Evolutionary conservation across 352 stramenopile genomes (phyloP), one percentile per base, ranked within the genome.

Genomic region (Phytophthora pseudosyringae): DNA sequence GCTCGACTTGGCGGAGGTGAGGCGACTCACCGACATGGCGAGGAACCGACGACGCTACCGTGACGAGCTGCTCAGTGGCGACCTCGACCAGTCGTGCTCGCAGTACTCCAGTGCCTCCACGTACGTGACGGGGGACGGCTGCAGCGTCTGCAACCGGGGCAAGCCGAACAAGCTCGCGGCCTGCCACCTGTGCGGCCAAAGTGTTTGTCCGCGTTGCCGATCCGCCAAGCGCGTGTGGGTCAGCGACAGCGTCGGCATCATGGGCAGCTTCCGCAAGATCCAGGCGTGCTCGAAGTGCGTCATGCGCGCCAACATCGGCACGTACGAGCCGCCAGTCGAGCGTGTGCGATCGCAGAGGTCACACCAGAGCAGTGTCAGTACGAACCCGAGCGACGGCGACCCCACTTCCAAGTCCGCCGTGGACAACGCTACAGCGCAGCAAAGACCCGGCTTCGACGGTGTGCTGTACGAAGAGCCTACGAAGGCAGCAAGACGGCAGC

Each of bases 1-100:
- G 33, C 59, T 86, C n/a, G 74, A 86, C 51, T 57, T 78, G 40
- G 74, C 74, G 4, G 75, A 86, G n/a, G 67, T 77, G 47, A 71
- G 75, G 32, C 66, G 77, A 10, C 63, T 86, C 15, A 86, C 77
- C 0, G 47, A 73, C n/a, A 73, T 86, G 50, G 63, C 63, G 26
- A 67, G 55, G 33, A 56, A 73, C 45, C 64, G 52, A 7, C 44
- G 51, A 32, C 54, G 36, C n/a, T 54, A 75, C 21, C 55, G 52
- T 8, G 32, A 51, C 31, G 38, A 48, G 36, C 11, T 71, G 4
- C n/a, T 54, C 29, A 63, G 33, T 16, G 49, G 54, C 31, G 56
- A 36, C 15, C 7, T 33, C 5, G 41, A 59, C 11, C 66, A 59
- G 25, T 55, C 64, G 25, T 61, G 33, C 21, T 66, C 52, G 26